Evolutionary conservation across 352 stramenopile genomes (phyloP), one percentile per base, ranked within the genome.

Genomic region (Phytophthora citrophthora): DNA sequence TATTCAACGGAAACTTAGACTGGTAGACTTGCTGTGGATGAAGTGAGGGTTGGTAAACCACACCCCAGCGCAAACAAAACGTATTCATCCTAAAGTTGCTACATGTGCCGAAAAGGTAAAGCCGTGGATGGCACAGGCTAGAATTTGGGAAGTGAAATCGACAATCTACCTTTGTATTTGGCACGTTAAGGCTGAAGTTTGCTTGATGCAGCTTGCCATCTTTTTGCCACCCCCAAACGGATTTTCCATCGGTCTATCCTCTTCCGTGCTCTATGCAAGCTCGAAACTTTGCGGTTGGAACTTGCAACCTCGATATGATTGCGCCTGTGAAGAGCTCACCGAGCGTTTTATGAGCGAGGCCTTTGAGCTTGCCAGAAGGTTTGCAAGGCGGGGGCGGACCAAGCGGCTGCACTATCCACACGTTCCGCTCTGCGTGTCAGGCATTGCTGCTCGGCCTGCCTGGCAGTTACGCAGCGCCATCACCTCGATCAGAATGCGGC

Each of bases 211-310:
- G 6, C 39, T 60, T 54, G 49, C 47, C 40, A 46, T 18, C 36
- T 10, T 20, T 8, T 18, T 18, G 12, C 36, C 36, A n/a, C 36
- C 39, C 36, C 6, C 38, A 36, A 50, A 27, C 51, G 55, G 50
- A 63, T 72, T 72, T 72, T 68, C 46, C 57, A 63, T 45, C 34
- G 31, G 32, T 44, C 34, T 60, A 45, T 62, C 64, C 63, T 68
- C 49, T 67, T 58, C 58, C 10, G 34, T 63, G 52, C 58, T 68
- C 63, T 72, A 48, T 70, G 40, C 47, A 38, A 34, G 29, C 46
- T 18, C 41, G 6, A 54, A 68, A 52, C 60, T 63, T 52, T 57
- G 60, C 31, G 11, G 31, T 31, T 11, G 16, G 15, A 16, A 18
- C 48, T 32, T 27, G 6, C 40, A 34, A 11, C 29, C 29, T 34